A percentile compares a stretch with the other conserved stretches of the same genome.
These are phyloP conservation scores for Yamadazyma sp. DNA, from an alignment of 1,139 yeast genomes.

Conservation along the genomic window DNA sequence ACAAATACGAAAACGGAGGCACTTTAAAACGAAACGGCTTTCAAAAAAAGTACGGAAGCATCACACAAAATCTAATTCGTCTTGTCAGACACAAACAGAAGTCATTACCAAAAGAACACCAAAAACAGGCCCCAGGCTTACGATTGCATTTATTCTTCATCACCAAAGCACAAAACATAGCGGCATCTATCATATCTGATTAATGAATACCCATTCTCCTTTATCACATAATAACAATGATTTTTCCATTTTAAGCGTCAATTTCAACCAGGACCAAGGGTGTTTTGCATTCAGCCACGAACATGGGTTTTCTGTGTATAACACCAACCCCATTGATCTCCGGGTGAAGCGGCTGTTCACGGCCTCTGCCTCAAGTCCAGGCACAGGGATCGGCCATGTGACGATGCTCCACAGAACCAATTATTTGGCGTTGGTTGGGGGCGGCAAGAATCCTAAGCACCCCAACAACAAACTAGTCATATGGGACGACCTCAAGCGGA, in stretches of 20 bases:
- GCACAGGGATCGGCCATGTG: conserved; percentile 70
- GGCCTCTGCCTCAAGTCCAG: conserved; percentile 17
- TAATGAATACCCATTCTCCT: conserved; percentile 40
- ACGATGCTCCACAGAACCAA: conserved; percentile 89
- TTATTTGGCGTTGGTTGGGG: conserved; percentile 86
- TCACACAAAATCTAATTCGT: no score
- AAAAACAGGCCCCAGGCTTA: no score
- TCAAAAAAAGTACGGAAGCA: no score
- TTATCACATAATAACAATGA: conserved; percentile 19
- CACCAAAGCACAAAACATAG: no score
- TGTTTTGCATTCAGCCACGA: conserved; percentile 87
- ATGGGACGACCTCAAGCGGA: conserved; percentile 88
- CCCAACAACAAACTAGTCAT: conserved; percentile 76
- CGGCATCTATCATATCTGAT: no score
- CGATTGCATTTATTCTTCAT: no score
- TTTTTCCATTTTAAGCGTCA: conserved; percentile 53
- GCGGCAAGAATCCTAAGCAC: conserved; percentile 76
- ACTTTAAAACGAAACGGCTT: no score
- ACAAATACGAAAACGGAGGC: no score
- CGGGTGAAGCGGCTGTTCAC: conserved; percentile 66
- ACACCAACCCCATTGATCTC: conserved; percentile 81
- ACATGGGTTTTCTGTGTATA: conserved; percentile 81
- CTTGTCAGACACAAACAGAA: no score
- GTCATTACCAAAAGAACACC: no score
- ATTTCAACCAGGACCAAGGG: conserved; percentile 87